Evolutionary conservation across 2,329 filamentous ascomycete genomes (phyloP), one percentile per base, ranked within the genome.

Genomic region (Fusarium verticillioides): DNA sequence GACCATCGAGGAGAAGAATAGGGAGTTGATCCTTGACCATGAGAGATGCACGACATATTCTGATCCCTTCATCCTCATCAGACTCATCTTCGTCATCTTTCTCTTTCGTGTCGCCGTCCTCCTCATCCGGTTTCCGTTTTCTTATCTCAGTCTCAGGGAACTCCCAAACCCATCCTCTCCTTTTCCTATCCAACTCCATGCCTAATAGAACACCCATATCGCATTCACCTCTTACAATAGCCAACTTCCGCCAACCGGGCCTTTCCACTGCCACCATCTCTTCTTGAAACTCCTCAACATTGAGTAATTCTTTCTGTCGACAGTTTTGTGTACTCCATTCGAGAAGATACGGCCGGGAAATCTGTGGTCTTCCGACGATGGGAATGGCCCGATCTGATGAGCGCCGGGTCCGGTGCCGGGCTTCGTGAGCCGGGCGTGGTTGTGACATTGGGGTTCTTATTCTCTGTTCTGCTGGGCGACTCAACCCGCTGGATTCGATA

Each of bases 261-360:
- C 66, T 56, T 7, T 78, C 72, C 19, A 69, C 70, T 2, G 63
- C 39, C 4, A 50, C 49, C 61, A 75, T 69, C 54, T 78, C 74
- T 21, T 70, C 62, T n/a, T 67, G 63, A 13, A 78, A 36, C 4
- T 76, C 70, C 10, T 77, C 75, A 2, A 46, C 59, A 40, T 59
- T 63, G 8, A 54, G 43, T 1, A 78, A 30, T 21, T 63, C 63
- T 28, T 71, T 74, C 28, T 77, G 75, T 30, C 72, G 74, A 44
- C 72, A 72, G 1, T 63, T 72, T 32, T 78, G 70, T 4, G 47
- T 63, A 11, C 63, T 75, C 75, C 75, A 78, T 66, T 77, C 77
- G n/a, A 78, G 32, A 9, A 78, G 43, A 28, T 78, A 78, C 13
- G 77, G 70, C 16, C 74, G 70, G 2, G 68, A 60, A 42, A 39